phyloP scores from a whole-genome alignment of 2,329 filamentous ascomycete species.

The Aspergillus sergii region DNA sequence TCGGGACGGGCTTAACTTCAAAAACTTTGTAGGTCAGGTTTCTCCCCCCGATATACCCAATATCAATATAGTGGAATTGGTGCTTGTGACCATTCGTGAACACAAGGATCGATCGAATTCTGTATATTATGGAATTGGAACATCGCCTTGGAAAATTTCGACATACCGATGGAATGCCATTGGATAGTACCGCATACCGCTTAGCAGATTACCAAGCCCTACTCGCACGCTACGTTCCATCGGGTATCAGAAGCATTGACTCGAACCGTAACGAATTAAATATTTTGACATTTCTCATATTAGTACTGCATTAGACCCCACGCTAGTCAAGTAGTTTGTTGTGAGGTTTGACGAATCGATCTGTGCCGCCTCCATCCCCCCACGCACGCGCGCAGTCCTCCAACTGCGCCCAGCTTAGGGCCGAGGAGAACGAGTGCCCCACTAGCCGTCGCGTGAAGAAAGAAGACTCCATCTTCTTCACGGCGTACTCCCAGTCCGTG shows the following conservation, averaged over 20 bases:
- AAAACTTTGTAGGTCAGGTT: too few relatives aligned
- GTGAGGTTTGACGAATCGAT: neutral
- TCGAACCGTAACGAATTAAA: neutral
- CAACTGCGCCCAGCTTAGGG: neutral
- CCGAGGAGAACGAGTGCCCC: neutral
- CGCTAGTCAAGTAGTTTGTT: neutral
- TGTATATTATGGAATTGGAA: too few relatives aligned
- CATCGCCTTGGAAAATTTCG: too few relatives aligned
- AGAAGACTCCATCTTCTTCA: slow-evolving; percentile 13
- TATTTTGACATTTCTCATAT: neutral
- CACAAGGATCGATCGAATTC: too few relatives aligned
- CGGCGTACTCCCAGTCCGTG: slow-evolving; percentile 16
- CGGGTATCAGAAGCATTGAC: neutral
- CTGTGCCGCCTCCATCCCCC: neutral
- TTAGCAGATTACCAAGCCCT: neutral
- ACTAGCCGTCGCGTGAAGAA: slow-evolving; percentile 6
- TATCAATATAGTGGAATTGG: too few relatives aligned
- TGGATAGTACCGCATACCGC: too few relatives aligned
- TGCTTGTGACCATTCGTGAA: too few relatives aligned
- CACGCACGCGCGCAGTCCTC: neutral
- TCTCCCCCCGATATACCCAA: too few relatives aligned
- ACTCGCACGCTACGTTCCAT: neutral
- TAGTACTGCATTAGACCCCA: too few relatives aligned
- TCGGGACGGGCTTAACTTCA: too few relatives aligned
- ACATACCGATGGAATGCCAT: too few relatives aligned